A percentile compares a stretch with the other conserved stretches of the same genome.
Conservation (phyloP, 352 stramenopile genomes). For the Pythium phragmiticola region DNA sequence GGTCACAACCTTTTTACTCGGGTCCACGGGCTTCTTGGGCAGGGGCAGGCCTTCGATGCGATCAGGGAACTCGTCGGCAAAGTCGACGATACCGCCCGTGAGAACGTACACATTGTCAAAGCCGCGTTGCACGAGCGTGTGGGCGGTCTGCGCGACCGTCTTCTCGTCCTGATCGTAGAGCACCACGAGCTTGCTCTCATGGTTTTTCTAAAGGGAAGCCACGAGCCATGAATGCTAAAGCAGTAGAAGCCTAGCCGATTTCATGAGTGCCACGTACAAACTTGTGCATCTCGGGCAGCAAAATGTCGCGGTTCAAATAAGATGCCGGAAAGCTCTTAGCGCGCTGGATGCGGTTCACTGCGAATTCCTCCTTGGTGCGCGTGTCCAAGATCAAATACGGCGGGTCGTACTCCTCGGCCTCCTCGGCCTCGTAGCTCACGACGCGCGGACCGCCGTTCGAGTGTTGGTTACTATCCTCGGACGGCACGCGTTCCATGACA, state of each 20-base stretch:
- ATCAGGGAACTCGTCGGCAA: slow-evolving; percentile 58
- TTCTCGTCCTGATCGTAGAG: slow-evolving; percentile 81
- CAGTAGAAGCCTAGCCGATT: too few relatives aligned
- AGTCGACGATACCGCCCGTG: slow-evolving; percentile 59
- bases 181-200: slow-evolving; percentile 72
- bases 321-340: slow-evolving; percentile 61
- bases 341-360: slow-evolving; percentile 64
- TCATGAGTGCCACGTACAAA: slow-evolving; percentile 33
- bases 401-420: slow-evolving; percentile 74
- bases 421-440: slow-evolving; percentile 75
- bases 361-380: slow-evolving; percentile 66
- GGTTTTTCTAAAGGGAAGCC: slow-evolving; percentile 51
- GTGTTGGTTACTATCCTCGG: slow-evolving; percentile 40
- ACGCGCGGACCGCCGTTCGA: slow-evolving; percentile 46
- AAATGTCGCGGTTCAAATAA: slow-evolving; percentile 58
- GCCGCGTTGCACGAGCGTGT: slow-evolving; percentile 71
- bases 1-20: slow-evolving; percentile 41
- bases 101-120: slow-evolving; percentile 88
- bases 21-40: slow-evolving; percentile 52
- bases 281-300: slow-evolving; percentile 73
- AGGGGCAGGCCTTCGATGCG: slow-evolving; percentile 64
- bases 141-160: slow-evolving; percentile 50
- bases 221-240: not conserved
- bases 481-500: slow-evolving; percentile 63
- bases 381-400: slow-evolving; percentile 78